Percentiles rank a stretch among this genome's conserved stretches.
These are phyloP conservation scores for Penicillium sp. DNA, from an alignment of 2,329 filamentous ascomycete genomes.

Conservation along the genomic window DNA sequence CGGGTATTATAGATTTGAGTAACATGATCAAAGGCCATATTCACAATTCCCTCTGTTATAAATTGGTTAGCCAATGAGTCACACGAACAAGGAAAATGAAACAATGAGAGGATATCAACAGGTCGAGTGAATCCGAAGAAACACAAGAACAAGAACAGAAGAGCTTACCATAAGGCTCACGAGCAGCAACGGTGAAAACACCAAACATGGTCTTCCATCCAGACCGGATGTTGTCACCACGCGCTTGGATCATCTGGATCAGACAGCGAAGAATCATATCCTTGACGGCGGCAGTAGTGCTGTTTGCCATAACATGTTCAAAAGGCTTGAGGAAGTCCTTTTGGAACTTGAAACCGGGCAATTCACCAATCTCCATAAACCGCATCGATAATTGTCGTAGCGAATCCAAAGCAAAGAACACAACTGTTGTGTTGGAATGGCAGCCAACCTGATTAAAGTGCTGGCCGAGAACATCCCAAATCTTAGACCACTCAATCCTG, in stretches of 20 bases:
- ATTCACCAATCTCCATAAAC: slow-evolving; percentile 97
- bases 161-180: slow-evolving; percentile 74
- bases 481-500: slow-evolving; percentile 96
- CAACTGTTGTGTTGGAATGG: slow-evolving; percentile 92
- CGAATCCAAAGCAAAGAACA: slow-evolving; percentile 96
- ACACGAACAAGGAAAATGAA: background rate
- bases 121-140: background rate
- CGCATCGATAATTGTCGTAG: slow-evolving; percentile 95
- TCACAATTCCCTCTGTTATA: slow-evolving; percentile 80
- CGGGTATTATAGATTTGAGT: slow-evolving; percentile 93
- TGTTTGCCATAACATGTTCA: slow-evolving; percentile 95
- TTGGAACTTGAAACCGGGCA: slow-evolving; percentile 99
- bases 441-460: slow-evolving; percentile 99
- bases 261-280: slow-evolving; percentile 95
- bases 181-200: slow-evolving; percentile 92
- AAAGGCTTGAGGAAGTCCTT: slow-evolving; percentile 99
- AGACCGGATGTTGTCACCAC: slow-evolving; percentile 94
- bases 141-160: background rate
- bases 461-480: slow-evolving; percentile 96
- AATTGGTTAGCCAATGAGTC: slow-evolving; percentile 26
- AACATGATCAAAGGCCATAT: slow-evolving; percentile 95
- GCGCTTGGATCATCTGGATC: slow-evolving; percentile 98
- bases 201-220: slow-evolving; percentile 99
- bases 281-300: slow-evolving; percentile 87
- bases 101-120: no score